Evolutionary conservation across 2,329 filamentous ascomycete species (phyloP), one percentile per base, ranked within the genome.

Genomic region (Myriosclerotinia duriaeana): DNA sequence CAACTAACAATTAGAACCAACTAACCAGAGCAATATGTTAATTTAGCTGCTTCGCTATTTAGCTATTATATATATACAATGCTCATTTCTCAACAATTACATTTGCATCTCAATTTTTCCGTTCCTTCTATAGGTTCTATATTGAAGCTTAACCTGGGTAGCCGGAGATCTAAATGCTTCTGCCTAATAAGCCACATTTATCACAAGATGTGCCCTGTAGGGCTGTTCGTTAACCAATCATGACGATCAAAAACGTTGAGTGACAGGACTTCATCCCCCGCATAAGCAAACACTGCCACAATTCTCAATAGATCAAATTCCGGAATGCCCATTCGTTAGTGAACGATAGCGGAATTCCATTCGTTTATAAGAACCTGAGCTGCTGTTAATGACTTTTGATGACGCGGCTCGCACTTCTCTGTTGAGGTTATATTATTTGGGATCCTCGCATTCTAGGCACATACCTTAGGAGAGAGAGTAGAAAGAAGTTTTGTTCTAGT

Each of bases 1-100:
- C 34, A 59, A 72, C 70, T 74, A 67, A 73, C 65, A 71, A 71
- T 26, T 72, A 72, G 71, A 63, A 30, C 61, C 26, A 65, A 68
- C 70, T 70, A 67, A 71, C 55, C 20, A 44, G 42, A 38, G 12
- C 30, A 48, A 34, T 34, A 34, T 34, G 30, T 34, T 34, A 34
- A 34, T 34, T 34, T 4, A 34, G 30, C 30, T 60, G 4, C 20
- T 48, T n/a, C 5, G 15, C 14, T 11, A 36, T 17, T 36, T 60
- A 50, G 44, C 7, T 48, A 48, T 17, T 12, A 50, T 17, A 60
- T 17, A 60, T 36, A 38, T 9, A 22, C 30, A 34, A 17, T 48
- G n/a, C n/a, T 60, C 22, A 2, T 2, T 50, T 11, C 22, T 1
- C 48, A 38, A 22, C 20, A 22, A 48, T 8, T 12, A 8, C 12